These are phyloP conservation scores for Salix dunnii DNA, from an alignment of 345 rosid species.

Conservation along the genomic window DNA sequence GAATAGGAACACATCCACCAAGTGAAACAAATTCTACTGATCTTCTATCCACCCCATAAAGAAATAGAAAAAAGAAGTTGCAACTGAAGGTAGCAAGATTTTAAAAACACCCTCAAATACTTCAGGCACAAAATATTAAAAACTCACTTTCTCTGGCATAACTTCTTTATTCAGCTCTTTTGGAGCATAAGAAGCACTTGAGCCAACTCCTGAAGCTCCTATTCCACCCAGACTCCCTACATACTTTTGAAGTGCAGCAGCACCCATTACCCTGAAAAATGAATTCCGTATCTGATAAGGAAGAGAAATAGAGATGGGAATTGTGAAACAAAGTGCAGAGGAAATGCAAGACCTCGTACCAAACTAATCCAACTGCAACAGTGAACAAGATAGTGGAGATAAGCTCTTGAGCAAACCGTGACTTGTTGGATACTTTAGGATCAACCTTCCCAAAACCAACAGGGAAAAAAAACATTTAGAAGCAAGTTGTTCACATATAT, in stretches of 20 bases:
- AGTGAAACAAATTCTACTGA: neutral
- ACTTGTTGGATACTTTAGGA: conserved; percentile 73
- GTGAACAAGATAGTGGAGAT: conserved; percentile 86
- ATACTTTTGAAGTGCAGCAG: conserved; percentile 92
- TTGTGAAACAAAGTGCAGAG: neutral
- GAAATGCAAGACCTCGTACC: conserved; percentile 46
- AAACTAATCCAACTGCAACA: conserved; percentile 72
- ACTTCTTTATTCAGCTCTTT: conserved; percentile 92
- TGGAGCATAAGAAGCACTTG: conserved; percentile 85
- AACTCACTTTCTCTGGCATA: conserved; percentile 81
- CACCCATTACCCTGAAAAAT: conserved; percentile 84
- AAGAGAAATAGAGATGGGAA: neutral
- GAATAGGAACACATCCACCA: neutral
- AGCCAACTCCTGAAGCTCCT: conserved; percentile 95
- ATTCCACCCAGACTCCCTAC: conserved; percentile 93
- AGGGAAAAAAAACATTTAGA: neutral
- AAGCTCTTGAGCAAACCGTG: conserved; percentile 87
- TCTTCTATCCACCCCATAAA: neutral
- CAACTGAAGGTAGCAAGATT: neutral
- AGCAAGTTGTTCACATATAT: neutral
- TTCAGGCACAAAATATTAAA: neutral
- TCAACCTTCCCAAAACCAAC: conserved; percentile 56
- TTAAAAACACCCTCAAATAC: neutral
- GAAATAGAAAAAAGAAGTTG: neutral
- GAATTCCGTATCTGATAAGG: conserved; percentile 14